These are phyloP conservation scores for Thuja plicata DNA, from an alignment of 83 land plant species.

Conservation along the genomic window DNA sequence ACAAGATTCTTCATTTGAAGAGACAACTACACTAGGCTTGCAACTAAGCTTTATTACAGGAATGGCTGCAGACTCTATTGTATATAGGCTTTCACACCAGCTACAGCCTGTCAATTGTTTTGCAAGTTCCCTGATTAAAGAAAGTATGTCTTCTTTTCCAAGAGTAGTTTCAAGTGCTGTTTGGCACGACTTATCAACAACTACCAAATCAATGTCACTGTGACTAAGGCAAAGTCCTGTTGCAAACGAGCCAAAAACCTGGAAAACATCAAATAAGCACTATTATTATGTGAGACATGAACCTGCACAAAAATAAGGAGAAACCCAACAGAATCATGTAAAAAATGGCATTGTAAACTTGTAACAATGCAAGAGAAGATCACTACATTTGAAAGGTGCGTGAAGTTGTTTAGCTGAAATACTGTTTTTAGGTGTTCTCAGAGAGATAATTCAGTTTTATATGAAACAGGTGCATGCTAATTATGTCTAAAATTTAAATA, in stretches of 20 bases:
- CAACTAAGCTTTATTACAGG: slow-evolving; percentile 45
- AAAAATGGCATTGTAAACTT: neutral
- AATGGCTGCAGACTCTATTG: slow-evolving; percentile 39
- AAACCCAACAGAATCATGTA: neutral
- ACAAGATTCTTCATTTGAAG: neutral
- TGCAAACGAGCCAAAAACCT: slow-evolving; percentile 53
- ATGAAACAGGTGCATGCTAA: neutral
- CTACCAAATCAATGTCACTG: slow-evolving; percentile 49
- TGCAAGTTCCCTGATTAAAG: slow-evolving; percentile 30
- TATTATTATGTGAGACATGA: neutral
- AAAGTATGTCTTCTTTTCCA: slow-evolving; percentile 15
- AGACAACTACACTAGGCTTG: slow-evolving; percentile 13
- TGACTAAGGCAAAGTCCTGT: slow-evolving; percentile 50
- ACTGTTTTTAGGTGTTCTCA: neutral
- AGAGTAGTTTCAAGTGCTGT: slow-evolving; percentile 18
- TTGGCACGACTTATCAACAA: slow-evolving; percentile 31
- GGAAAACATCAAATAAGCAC: neutral
- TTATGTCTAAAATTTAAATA: neutral
- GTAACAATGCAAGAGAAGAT: neutral
- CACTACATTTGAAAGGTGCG: neutral
- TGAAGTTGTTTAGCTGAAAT: neutral
- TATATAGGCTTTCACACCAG: slow-evolving; percentile 38
- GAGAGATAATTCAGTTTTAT: neutral
- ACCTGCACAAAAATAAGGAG: neutral
- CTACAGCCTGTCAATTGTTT: slow-evolving; percentile 24